phyloP scores from a whole-genome alignment of 768 basidiomycete genomes.

The Kockovaella imperatae region DNA sequence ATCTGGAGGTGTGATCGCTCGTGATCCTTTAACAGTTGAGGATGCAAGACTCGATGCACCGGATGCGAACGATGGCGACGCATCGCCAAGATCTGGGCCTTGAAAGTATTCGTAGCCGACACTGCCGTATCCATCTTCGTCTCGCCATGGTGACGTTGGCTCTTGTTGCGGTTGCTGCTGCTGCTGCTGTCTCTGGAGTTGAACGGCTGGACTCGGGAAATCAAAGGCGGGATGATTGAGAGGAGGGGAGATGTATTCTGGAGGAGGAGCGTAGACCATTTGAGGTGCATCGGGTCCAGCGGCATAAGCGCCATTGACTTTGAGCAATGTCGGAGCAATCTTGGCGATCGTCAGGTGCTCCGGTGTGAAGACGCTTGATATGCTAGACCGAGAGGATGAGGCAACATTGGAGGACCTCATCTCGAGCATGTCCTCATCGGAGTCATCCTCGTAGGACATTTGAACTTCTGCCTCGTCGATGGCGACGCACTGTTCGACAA shows the following conservation, averaged over 20 bases:
- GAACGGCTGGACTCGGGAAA: slow-evolving; percentile 39
- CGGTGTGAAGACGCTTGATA: slow-evolving; percentile 33
- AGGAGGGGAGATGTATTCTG: slow-evolving; percentile 34
- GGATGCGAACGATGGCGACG: background rate
- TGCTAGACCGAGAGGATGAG: slow-evolving; percentile 37
- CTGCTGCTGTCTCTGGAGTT: slow-evolving; percentile 17
- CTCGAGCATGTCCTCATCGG: slow-evolving; percentile 57
- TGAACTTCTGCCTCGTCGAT: slow-evolving; percentile 45
- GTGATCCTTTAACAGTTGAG: background rate
- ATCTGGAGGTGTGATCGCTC: background rate
- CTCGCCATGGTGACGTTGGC: slow-evolving; percentile 44
- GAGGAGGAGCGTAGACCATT: slow-evolving; percentile 44
- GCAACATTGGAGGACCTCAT: slow-evolving; percentile 53
- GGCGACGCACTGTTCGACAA: slow-evolving; percentile 86
- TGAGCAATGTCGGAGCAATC: slow-evolving; percentile 75
- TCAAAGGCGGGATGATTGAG: slow-evolving; percentile 28
- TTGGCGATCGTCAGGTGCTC: slow-evolving; percentile 64
- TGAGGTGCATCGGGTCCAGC: slow-evolving; percentile 26
- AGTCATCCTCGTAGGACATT: slow-evolving; percentile 38
- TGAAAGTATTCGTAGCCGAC: slow-evolving; percentile 58
- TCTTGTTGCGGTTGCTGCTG: too few species aligned
- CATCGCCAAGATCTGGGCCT: slow-evolving; percentile 53
- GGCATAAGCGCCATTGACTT: slow-evolving; percentile 52
- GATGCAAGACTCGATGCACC: slow-evolving; percentile 5
- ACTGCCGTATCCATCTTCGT: slow-evolving; percentile 45